Evolutionary conservation across 2,329 filamentous ascomycete species (phyloP).

Genomic region (Fusarium haematococcum): DNA sequence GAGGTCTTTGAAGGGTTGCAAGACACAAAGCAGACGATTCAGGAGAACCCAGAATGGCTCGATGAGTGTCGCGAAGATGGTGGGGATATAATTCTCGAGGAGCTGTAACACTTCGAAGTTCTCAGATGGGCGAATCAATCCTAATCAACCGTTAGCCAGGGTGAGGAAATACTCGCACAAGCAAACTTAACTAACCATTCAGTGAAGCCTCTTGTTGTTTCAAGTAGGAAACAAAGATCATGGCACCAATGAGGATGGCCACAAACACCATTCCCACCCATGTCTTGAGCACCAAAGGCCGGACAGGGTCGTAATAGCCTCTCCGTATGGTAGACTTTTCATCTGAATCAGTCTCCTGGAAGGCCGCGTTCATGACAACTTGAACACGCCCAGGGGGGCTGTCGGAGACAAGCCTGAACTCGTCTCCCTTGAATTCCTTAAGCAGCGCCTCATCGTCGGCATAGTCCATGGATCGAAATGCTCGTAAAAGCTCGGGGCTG

Average conservation of each 20-base stretch:
- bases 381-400: not conserved
- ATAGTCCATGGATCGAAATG: conserved; percentile 25
- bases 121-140: conserved; percentile 44
- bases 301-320: conserved; percentile 40
- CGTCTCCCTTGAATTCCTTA: not conserved
- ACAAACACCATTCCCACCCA: conserved; percentile 34
- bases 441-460: conserved; percentile 19
- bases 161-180: not conserved
- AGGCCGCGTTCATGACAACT: too few relatives aligned
- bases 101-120: conserved; percentile 53
- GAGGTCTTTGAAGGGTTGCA: conserved; percentile 67
- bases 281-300: conserved; percentile 36
- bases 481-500: conserved; percentile 3
- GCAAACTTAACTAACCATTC: conserved; percentile 32
- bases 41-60: conserved; percentile 69
- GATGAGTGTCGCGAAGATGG: conserved; percentile 63
- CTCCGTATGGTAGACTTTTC: not conserved
- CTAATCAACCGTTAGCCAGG: conserved; percentile 28
- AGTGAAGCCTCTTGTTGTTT: conserved; percentile 33
- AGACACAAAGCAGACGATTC: conserved; percentile 63
- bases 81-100: conserved; percentile 64
- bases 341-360: too few relatives aligned
- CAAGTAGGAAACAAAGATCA: conserved; percentile 36
- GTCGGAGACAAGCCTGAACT: not conserved
- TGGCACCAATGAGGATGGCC: conserved; percentile 10